Base-by-base conservation (phyloP, 306 rosid genomes). In the Pueraria montana region DNA sequence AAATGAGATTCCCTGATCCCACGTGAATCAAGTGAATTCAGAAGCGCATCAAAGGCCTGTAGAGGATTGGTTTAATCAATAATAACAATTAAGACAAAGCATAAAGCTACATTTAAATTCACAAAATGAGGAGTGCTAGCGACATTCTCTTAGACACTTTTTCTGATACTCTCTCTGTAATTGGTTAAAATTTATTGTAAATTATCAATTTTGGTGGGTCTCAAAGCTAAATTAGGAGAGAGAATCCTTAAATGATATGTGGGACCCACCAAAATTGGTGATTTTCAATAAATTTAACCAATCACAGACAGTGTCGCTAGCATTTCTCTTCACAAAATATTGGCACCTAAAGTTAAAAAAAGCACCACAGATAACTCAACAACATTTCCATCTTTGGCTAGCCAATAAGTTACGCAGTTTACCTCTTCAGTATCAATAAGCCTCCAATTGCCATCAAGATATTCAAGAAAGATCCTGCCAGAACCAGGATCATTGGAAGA, bases 351-450 rank as follows among this genome's bases (percentile, higher is more conserved):
- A 70, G 21, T 43, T 16, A 26, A 64, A 42, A 43, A 76, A 65
- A 63, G 14, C 24, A 62, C n/a, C 20, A 53, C 73, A 52, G 17
- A 38, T 56, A 38, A 63, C 9, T 34, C 43, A 40, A n/a, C 11
- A 52, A 55, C 13, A 76, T 38, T 45, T 50, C 45, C 74, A 50
- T 21, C 27, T 70, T 70, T 21, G 10, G 20, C 34, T 43, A 70
- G 72, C 45, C 50, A 21, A 72, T 18, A 61, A 50, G 45, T 50
- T 32, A 82, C 46, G 59, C 27, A 34, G 53, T 56, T 48, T 90
- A 94, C 99, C 98, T 91, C 99, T 86, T 91, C 94, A 21, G 96
- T 89, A 83, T 96, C 99, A 84, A 96, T 96, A 63, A 96, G 97
- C 90, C 89, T 91, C 99, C 98, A 96, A 46, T 86, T 90, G 63